Evolutionary conservation across 1,284 basidiomycete species (phyloP).

Genomic region (Ceratobasidium sp.): DNA sequence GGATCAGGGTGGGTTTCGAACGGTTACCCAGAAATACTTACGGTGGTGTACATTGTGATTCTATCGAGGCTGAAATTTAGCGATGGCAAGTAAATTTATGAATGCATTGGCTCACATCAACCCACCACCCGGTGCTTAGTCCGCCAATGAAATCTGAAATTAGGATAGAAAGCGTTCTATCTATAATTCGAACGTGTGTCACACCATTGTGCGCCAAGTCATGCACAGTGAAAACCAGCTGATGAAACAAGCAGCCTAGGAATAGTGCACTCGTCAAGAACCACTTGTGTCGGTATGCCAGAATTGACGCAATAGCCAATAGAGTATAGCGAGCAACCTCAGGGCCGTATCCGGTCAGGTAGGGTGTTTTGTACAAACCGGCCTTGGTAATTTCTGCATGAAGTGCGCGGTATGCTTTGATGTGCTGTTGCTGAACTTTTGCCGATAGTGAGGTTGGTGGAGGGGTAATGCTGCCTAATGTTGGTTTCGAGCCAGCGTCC

Average conservation of each 20-base stretch:
- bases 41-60: constrained; percentile 97
- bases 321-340: constrained; percentile 81
- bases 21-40: constrained; percentile 43
- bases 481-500: constrained; percentile 51
- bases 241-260: constrained; percentile 93
- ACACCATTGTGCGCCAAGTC: constrained; percentile 96
- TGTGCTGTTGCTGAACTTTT: constrained; percentile 72
- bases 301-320: constrained; percentile 66
- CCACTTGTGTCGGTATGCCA: constrained; percentile 71
- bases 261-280: constrained; percentile 75
- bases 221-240: constrained; percentile 90
- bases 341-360: constrained; percentile 87
- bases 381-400: constrained; percentile 79
- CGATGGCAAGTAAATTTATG: not conserved
- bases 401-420: constrained; percentile 80
- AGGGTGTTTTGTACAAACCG: constrained; percentile 86
- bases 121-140: constrained; percentile 97
- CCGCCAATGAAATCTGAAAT: constrained; percentile 90
- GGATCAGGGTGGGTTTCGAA: constrained; percentile 8
- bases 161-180: constrained; percentile 82
- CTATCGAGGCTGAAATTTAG: constrained; percentile 53
- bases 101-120: constrained; percentile 69
- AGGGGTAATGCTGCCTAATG: constrained; percentile 58
- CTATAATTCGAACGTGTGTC: constrained; percentile 84
- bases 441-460: constrained; percentile 62